A percentile compares a stretch with the other conserved stretches of the same genome.
These are phyloP conservation scores for Cladosporium sp. DNA, from an alignment of 2,329 filamentous ascomycete genomes.

Conservation along the genomic window DNA sequence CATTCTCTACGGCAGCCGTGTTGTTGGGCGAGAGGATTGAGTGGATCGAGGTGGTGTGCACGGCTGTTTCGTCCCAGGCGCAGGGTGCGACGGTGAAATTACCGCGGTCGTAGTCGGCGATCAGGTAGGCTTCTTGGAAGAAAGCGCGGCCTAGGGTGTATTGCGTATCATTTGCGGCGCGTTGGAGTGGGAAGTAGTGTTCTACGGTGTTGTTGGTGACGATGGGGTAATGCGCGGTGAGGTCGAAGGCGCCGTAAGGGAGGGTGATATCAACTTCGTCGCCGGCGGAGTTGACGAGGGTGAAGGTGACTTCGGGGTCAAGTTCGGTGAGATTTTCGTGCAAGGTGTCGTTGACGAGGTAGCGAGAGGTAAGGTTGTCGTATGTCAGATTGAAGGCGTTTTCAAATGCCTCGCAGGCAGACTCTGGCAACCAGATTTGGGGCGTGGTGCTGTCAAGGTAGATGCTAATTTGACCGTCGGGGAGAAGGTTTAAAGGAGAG, in stretches of 20 bases:
- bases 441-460: slow-evolving; percentile 62
- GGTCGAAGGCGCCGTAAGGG: slow-evolving; percentile 35
- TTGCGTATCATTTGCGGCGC: slow-evolving; percentile 30
- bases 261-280: slow-evolving; percentile 31
- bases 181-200: slow-evolving; percentile 34
- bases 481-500: slow-evolving; percentile 23
- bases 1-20: background rate
- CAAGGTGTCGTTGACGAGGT: slow-evolving; percentile 32
- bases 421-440: slow-evolving; percentile 59
- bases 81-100: slow-evolving; percentile 36
- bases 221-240: slow-evolving; percentile 27
- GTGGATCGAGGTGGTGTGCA: slow-evolving; percentile 23
- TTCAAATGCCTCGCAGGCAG: slow-evolving; percentile 34
- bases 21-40: slow-evolving; percentile 27
- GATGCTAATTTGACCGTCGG: slow-evolving; percentile 35
- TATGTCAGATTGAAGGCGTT: slow-evolving; percentile 33
- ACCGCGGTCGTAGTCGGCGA: slow-evolving; percentile 33
- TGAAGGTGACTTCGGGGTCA: slow-evolving; percentile 34
- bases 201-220: slow-evolving; percentile 25
- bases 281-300: slow-evolving; percentile 23
- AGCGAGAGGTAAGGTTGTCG: slow-evolving; percentile 26
- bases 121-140: slow-evolving; percentile 37
- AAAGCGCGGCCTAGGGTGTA: slow-evolving; percentile 35
- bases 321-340: slow-evolving; percentile 23
- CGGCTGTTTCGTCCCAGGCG: slow-evolving; percentile 25